Conservation (phyloP, 345 rosid genomes). For the Syzygium aromaticum region DNA sequence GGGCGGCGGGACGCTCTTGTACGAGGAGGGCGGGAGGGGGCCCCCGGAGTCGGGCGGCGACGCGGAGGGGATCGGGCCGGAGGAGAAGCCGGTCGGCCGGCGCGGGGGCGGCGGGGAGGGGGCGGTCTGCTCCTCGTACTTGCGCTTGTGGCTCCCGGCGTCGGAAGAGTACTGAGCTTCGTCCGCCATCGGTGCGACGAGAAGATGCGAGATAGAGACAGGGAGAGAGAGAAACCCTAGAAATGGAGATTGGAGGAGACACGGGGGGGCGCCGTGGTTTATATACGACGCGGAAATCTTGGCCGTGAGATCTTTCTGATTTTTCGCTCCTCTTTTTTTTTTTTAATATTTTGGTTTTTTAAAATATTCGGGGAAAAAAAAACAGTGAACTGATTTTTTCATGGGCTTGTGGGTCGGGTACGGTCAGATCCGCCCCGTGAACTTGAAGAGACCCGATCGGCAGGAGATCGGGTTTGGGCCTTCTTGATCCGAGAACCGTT, state of each 20-base stretch:
- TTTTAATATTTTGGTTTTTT: neutral
- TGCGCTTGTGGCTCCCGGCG: conserved; percentile 52
- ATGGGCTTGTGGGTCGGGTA: too few relatives aligned
- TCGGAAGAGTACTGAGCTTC: conserved; percentile 83
- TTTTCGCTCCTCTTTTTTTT: neutral
- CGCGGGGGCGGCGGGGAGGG: conserved; percentile 38
- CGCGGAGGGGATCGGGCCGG: conserved; percentile 40
- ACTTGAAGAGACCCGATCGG: neutral
- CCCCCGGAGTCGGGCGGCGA: conserved; percentile 33
- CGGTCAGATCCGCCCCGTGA: neutral
- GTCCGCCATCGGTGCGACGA: conserved; percentile 56
- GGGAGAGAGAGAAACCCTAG: conserved; percentile 51
- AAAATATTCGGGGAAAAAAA: neutral
- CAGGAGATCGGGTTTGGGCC: neutral
- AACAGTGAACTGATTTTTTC: neutral
- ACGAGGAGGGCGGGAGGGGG: conserved; percentile 33
- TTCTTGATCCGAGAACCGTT: neutral
- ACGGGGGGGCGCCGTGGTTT: neutral
- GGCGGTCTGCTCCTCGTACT: conserved; percentile 67
- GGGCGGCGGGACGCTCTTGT: conserved; percentile 77
- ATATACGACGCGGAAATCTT: neutral
- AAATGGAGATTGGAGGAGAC: neutral
- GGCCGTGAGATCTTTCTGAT: neutral
- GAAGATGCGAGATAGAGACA: neutral
- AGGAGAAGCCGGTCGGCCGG: conserved; percentile 86